These are phyloP conservation scores for Pezicula rhizophila DNA, from an alignment of 2,329 filamentous ascomycete species.

Conservation along the genomic window DNA sequence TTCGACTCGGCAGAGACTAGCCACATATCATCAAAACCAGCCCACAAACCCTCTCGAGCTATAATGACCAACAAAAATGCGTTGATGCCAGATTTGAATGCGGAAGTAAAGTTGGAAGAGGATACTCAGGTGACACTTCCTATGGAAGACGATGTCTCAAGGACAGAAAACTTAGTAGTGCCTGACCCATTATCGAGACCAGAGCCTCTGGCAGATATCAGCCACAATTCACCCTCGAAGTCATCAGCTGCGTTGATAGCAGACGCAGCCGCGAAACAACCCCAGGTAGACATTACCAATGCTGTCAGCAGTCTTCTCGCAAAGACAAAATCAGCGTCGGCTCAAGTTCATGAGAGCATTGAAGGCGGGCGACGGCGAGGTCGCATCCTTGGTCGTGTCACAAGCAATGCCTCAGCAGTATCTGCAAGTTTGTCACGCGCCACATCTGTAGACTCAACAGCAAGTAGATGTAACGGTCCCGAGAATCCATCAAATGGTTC, in stretches of 20 bases:
- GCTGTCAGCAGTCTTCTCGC: constrained; percentile 25
- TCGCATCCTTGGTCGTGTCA: constrained; percentile 48
- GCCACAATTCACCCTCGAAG: constrained; percentile 22
- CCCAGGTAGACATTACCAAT: constrained; percentile 18
- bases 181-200: constrained; percentile 8
- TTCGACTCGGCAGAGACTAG: constrained; percentile 5
- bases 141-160: neutral
- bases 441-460: constrained; percentile 34
- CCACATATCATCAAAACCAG: too few species aligned
- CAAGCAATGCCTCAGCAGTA: constrained; percentile 50
- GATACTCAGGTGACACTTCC: neutral
- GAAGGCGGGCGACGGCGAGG: constrained; percentile 17
- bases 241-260: constrained; percentile 16
- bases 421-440: constrained; percentile 36
- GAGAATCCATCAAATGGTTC: constrained; percentile 15
- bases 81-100: neutral
- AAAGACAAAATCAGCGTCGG: constrained; percentile 19
- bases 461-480: constrained; percentile 21
- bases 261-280: constrained; percentile 7
- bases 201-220: constrained; percentile 26
- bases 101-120: neutral
- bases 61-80: too few species aligned
- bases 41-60: too few species aligned
- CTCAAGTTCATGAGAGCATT: constrained; percentile 5
- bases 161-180: neutral